These are phyloP conservation scores for Lasiodiplodia sp. DNA, from an alignment of 2,329 filamentous ascomycete genomes.

Conservation along the genomic window DNA sequence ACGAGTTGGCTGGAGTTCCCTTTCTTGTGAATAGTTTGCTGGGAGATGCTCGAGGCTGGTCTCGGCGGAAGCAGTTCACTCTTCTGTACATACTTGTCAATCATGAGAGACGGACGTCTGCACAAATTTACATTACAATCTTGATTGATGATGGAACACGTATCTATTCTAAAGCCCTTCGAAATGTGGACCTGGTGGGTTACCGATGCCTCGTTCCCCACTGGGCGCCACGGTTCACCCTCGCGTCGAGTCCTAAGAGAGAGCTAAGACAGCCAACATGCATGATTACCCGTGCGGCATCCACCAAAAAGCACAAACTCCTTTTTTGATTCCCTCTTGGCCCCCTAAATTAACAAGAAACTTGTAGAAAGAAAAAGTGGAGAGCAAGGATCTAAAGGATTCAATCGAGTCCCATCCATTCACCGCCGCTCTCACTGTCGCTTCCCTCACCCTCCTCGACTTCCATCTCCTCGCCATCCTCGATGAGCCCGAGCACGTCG, in stretches of 20 bases:
- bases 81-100: slow-evolving; percentile 12
- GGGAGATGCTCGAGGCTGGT: neutral
- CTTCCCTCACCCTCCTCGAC: slow-evolving; percentile 14
- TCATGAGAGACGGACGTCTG: neutral
- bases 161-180: neutral
- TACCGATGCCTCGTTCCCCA: neutral
- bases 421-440: slow-evolving; percentile 15
- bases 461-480: slow-evolving; percentile 20
- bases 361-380: neutral
- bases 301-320: slow-evolving; percentile 9
- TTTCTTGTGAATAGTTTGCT: slow-evolving; percentile 6
- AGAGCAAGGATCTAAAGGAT: neutral
- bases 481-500: slow-evolving; percentile 11
- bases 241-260: neutral
- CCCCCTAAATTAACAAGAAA: slow-evolving; percentile 19
- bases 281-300: slow-evolving; percentile 14
- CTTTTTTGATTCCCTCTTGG: slow-evolving; percentile 3
- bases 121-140: neutral
- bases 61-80: neutral
- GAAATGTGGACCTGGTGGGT: neutral
- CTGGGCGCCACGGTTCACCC: neutral
- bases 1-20: neutral
- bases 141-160: neutral
- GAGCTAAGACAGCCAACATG: slow-evolving; percentile 3
- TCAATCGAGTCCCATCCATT: slow-evolving; percentile 28